These are phyloP conservation scores for Stylosanthes scabra DNA, from an alignment of 331 rosid genomes.

Conservation along the genomic window DNA sequence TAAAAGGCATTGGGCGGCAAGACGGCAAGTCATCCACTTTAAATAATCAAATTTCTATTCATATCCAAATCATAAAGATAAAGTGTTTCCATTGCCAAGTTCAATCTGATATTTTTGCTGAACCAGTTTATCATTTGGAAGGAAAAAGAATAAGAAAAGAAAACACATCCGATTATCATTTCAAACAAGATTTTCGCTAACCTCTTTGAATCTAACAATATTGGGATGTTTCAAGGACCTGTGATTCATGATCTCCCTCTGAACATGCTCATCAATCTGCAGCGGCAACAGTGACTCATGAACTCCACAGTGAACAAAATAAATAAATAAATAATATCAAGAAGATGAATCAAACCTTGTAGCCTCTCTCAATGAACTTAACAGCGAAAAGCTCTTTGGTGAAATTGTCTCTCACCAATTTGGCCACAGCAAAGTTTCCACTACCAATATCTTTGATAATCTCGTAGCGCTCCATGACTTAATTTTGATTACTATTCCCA, in stretches of 20 bases:
- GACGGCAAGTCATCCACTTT: background rate
- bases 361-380: constrained; percentile 88
- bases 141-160: background rate
- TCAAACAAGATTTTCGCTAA: constrained; percentile 24
- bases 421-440: constrained; percentile 89
- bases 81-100: constrained; percentile 10
- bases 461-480: constrained; percentile 79
- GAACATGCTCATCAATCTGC: constrained; percentile 85
- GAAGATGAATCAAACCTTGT: constrained; percentile 56
- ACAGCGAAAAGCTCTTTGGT: constrained; percentile 70
- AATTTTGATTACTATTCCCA: no score
- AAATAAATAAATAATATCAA: background rate
- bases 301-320: background rate
- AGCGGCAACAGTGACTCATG: constrained; percentile 17
- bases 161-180: background rate
- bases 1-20: background rate
- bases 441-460: constrained; percentile 77
- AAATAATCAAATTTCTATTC: constrained; percentile 8
- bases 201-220: constrained; percentile 87
- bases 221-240: constrained; percentile 90
- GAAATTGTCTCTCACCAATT: constrained; percentile 59
- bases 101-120: background rate
- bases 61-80: constrained; percentile 15
- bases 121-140: constrained; percentile 1
- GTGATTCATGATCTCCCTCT: constrained; percentile 89